phyloP scores from a whole-genome alignment of 148 eudicot genomes.

The Camellia granthamiana region DNA sequence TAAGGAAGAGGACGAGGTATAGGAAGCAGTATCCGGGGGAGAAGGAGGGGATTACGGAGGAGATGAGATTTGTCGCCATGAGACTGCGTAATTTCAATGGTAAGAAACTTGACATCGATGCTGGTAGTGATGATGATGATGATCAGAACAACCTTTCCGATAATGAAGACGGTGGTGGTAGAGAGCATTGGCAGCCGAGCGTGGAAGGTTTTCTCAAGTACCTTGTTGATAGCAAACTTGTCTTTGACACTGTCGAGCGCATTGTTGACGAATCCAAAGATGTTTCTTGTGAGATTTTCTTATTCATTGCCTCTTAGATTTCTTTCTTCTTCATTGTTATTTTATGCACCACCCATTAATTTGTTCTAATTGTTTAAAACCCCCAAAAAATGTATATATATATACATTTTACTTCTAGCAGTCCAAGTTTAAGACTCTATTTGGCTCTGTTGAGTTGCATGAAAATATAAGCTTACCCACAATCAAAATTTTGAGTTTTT shows the following conservation, averaged over 20 bases:
- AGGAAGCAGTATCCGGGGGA: conserved; percentile 81
- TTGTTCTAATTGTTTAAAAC: not conserved
- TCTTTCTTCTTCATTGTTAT: not conserved
- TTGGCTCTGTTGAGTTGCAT: not conserved
- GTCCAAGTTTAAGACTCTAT: not conserved
- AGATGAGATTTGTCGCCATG: conserved; percentile 93
- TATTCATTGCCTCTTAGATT: not conserved
- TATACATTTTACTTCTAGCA: too few species aligned
- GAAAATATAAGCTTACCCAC: not conserved
- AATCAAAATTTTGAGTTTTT: not conserved
- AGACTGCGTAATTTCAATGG: conserved; percentile 56
- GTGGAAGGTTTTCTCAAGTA: conserved; percentile 70
- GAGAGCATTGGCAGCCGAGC: conserved; percentile 59
- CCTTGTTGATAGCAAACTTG: conserved; percentile 75
- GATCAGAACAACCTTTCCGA: not conserved
- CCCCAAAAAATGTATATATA: too few species aligned
- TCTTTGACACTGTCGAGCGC: conserved; percentile 68
- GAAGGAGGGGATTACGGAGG: conserved; percentile 74
- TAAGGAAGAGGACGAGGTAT: conserved; percentile 55
- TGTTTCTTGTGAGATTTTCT: conserved; percentile 68
- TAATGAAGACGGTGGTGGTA: conserved; percentile 17
- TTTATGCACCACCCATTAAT: not conserved
- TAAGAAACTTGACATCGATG: conserved; percentile 4
- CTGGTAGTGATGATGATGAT: conserved; percentile 9
- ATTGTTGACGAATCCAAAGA: conserved; percentile 76